Base-by-base conservation (phyloP, 352 stramenopile genomes). In the Phytophthora sp. region DNA sequence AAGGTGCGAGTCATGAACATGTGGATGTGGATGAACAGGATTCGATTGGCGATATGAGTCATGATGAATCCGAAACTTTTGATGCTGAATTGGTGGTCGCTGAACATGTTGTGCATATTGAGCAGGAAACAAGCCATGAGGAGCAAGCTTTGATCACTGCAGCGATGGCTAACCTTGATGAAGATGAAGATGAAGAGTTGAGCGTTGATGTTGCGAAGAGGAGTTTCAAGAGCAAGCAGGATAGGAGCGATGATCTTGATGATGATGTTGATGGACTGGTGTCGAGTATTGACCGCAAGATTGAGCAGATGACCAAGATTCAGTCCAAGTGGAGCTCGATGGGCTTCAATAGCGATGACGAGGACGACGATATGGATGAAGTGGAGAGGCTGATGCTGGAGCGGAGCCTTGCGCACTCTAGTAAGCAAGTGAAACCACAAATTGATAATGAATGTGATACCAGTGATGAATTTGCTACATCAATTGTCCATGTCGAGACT, bases 401-500 rank as follows among this genome's bases (percentile, higher is more conserved):
- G 42, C 23, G 42, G 31, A 57, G 56, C 61, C 38, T 71, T 44
- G 55, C 16, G 44, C 42, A 57, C 46, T 66, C 65, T 66, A 60
- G 61, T 62, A 64, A 59, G 24, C 57, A 66, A 57, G 53, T 61
- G 33, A 63, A 75, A 23, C 42, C 45, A 55, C 57, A 54, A 45
- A 66, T 70, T 70, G 58, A 66, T 66, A 66, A 68, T 76, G 74
- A 80, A 71, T 66, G 64, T 66, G 57, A 78, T 54, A 50, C 59
- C n/a, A 69, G 63, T 66, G 62, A 68, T 57, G 52, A 63, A 57
- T 63, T 66, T 74, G 57, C 68, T 68, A 69, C 66, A 50, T 50
- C 46, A 16, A 58, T 56, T 57, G 52, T 66, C 5, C 23, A 33
- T 64, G 42, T 46, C 46, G 49, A 69, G 44, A 52, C 41, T 7